Evolutionary conservation across 1,139 yeast genomes (phyloP), one percentile per base, ranked within the genome.

Genomic region (Zygoascus meyerae): DNA sequence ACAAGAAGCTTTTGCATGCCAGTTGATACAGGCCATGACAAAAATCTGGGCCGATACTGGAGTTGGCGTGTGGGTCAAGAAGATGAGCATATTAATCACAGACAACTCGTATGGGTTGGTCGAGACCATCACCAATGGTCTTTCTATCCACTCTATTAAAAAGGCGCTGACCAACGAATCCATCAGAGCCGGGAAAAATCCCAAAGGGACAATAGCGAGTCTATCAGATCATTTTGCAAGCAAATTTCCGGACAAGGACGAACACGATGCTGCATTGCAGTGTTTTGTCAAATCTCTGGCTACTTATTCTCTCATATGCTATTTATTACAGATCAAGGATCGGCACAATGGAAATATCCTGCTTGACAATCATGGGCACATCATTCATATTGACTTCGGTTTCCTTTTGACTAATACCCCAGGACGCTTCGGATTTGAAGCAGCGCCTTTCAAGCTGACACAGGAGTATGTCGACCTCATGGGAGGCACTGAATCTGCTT

Each of bases 1-100:
- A 16, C 98, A 92, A 63, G 98, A 92, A 62, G 97, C 98, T 0
- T 89, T 92, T 71, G 98, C 98, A 0, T 89, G 97, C 55, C 98
- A 92, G 62, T 65, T 92, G 34, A 90, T 92, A 42, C 81, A 85
- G 48, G 82, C 95, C 39, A 86, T 90, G 66, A 83, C 95, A 0
- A 79, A 78, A 47, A 81, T 87, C 41, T 92, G 97, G 97, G 77
- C 78, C 44, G 75, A 71, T 31, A 76, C 78, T 26, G 70, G 73
- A 1, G 78, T 83, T 5, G 79, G 76, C 12, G 86, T 81, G 4
- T 92, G 98, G 97, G 94, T 92, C 0, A 90, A 90, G 57, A 75
- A 81, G 52, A 92, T 92, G 97, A 81, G 86, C 55, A 92, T 92
- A 50, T 71, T 92, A 50, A 83, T 92, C 36, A 92, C 98, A 0